phyloP scores from a whole-genome alignment of 148 eudicot genomes.

The Arbutus unedo region DNA sequence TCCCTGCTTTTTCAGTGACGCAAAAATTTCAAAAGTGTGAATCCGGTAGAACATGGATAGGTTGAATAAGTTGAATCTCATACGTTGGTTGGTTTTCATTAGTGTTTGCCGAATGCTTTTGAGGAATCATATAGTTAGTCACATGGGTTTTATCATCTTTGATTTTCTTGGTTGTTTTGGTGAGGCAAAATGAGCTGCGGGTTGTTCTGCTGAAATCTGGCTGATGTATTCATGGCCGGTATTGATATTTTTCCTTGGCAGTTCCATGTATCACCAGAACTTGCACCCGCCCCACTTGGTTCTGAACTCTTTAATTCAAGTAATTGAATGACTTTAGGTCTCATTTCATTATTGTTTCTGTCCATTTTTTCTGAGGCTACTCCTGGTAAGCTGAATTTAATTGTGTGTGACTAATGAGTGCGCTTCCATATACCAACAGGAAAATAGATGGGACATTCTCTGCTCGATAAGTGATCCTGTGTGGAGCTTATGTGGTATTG shows the following conservation, averaged over 20 bases:
- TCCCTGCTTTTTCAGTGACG: slow-evolving; percentile 22
- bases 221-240: slow-evolving; percentile 18
- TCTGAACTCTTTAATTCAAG: neutral
- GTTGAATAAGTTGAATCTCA: slow-evolving; percentile 46
- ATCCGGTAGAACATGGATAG: slow-evolving; percentile 21
- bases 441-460: neutral
- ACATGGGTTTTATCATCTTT: slow-evolving; percentile 28
- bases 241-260: neutral
- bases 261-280: neutral
- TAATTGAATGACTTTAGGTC: neutral
- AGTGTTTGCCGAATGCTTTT: slow-evolving; percentile 23
- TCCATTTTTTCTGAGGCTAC: neutral
- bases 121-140: slow-evolving; percentile 19
- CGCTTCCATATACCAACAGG: neutral
- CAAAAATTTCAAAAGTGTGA: slow-evolving; percentile 22
- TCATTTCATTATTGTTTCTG: neutral
- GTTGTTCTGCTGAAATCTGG: slow-evolving; percentile 16
- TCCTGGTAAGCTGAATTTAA: neutral
- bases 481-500: neutral
- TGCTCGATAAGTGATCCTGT: neutral
- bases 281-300: neutral
- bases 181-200: slow-evolving; percentile 20
- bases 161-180: slow-evolving; percentile 27
- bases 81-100: slow-evolving; percentile 40
- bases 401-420: neutral